A percentile compares a stretch with the other conserved stretches of the same genome.
Evolutionary conservation across 371 early-diverging fungal species (phyloP).

Genomic region (Syncephalastrum sp.): DNA sequence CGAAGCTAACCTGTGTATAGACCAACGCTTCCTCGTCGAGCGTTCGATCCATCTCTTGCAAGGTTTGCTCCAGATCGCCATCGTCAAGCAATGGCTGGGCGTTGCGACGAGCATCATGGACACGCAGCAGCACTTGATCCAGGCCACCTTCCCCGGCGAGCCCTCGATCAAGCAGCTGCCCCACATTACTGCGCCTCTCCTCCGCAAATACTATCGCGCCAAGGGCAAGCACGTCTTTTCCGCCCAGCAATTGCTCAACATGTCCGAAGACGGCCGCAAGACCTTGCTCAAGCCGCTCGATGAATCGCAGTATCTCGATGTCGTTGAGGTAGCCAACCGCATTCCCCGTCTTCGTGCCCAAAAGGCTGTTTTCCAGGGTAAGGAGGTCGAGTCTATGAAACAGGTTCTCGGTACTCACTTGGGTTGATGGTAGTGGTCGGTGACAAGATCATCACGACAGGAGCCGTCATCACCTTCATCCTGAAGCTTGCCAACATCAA

Average conservation of each 20-base stretch:
- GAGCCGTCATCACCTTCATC: constrained; percentile 77
- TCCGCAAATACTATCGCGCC: constrained; percentile 29
- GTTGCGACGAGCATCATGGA: constrained; percentile 66
- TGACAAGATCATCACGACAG: constrained; percentile 77
- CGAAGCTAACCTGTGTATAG: constrained; percentile 21
- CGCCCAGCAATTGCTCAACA: constrained; percentile 64
- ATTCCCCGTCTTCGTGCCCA: constrained; percentile 73
- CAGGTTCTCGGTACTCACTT: background rate
- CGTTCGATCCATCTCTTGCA: constrained; percentile 71
- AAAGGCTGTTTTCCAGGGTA: constrained; percentile 78
- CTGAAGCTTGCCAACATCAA: constrained; percentile 52
- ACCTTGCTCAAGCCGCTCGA: constrained; percentile 53
- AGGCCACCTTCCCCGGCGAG: constrained; percentile 73
- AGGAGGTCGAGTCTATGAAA: background rate
- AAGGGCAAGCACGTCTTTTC: constrained; percentile 39
- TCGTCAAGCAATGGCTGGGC: constrained; percentile 80
- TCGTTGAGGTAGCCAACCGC: constrained; percentile 70
- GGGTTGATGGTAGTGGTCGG: constrained; percentile 58
- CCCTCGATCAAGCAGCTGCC: constrained; percentile 88
- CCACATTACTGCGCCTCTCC: constrained; percentile 50
- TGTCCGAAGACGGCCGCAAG: constrained; percentile 65
- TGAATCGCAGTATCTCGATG: constrained; percentile 63
- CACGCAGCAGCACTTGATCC: constrained; percentile 76
- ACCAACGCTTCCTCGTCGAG: constrained; percentile 74
- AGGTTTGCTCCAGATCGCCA: constrained; percentile 87